These are phyloP conservation scores for Sanguinoderma infundibulare DNA, from an alignment of 1,284 basidiomycete genomes.

Conservation along the genomic window DNA sequence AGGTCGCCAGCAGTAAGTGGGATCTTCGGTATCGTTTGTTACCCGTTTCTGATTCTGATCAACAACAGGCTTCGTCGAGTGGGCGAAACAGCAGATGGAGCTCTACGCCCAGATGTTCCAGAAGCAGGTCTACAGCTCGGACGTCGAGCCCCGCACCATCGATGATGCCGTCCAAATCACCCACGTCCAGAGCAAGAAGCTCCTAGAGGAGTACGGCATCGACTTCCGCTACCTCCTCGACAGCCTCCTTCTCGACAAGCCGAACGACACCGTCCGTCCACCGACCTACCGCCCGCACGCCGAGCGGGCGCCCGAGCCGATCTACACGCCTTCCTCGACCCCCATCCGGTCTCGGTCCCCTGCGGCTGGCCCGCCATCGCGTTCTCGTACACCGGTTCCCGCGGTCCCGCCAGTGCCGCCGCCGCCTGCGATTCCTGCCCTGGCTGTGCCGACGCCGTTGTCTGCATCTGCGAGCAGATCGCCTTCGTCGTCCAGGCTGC, in stretches of 20 bases:
- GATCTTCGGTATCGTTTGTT: neutral
- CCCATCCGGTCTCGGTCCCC: slow-evolving; percentile 37
- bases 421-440: slow-evolving; percentile 18
- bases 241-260: slow-evolving; percentile 62
- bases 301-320: slow-evolving; percentile 32
- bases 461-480: slow-evolving; percentile 23
- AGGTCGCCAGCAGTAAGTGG: slow-evolving; percentile 88
- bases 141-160: slow-evolving; percentile 69
- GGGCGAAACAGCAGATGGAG: slow-evolving; percentile 90
- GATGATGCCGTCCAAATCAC: slow-evolving; percentile 82
- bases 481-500: slow-evolving; percentile 27
- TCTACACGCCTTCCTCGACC: slow-evolving; percentile 35
- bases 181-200: slow-evolving; percentile 80
- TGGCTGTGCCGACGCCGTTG: slow-evolving; percentile 22
- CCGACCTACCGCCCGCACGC: slow-evolving; percentile 38
- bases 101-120: slow-evolving; percentile 86
- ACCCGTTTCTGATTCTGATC: neutral
- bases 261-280: slow-evolving; percentile 42
- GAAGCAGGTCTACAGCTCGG: slow-evolving; percentile 89
- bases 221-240: slow-evolving; percentile 90
- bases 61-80: slow-evolving; percentile 84
- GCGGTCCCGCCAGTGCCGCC: slow-evolving; percentile 27
- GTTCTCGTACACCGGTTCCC: slow-evolving; percentile 29
- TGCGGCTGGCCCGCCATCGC: slow-evolving; percentile 30
- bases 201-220: slow-evolving; percentile 89